Evolutionary conservation across 2,329 filamentous ascomycete genomes (phyloP).

Genomic region (Fusarium torreyae): DNA sequence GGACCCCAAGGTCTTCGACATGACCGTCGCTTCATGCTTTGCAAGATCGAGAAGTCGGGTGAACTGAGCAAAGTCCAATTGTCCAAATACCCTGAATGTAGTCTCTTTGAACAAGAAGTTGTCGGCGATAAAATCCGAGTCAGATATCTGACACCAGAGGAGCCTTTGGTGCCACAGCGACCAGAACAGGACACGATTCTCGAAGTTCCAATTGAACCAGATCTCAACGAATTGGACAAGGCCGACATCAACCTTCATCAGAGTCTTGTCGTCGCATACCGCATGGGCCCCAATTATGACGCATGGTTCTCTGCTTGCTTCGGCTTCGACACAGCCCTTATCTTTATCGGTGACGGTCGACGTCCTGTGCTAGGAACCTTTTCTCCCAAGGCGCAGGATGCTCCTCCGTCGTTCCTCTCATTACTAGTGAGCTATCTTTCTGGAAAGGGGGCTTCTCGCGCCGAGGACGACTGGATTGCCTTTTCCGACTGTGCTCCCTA

Average conservation of each 20-base stretch:
- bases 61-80: conserved; percentile 73
- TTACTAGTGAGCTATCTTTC: conserved; percentile 54
- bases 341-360: conserved; percentile 75
- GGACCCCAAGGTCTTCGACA: conserved; percentile 74
- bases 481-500: conserved; percentile 85
- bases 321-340: conserved; percentile 72
- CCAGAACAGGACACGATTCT: conserved; percentile 60
- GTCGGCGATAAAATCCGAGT: conserved; percentile 58
- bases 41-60: conserved; percentile 63
- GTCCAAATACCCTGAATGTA: conserved; percentile 69
- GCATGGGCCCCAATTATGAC: conserved; percentile 73
- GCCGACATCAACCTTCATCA: conserved; percentile 72
- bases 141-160: conserved; percentile 58
- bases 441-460: conserved; percentile 21
- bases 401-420: conserved; percentile 55
- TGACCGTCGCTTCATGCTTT: conserved; percentile 81
- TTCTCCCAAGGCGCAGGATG: conserved; percentile 55
- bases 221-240: conserved; percentile 60
- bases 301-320: conserved; percentile 78
- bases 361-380: conserved; percentile 74
- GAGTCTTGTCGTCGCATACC: conserved; percentile 71
- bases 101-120: conserved; percentile 75
- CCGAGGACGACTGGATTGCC: conserved; percentile 66
- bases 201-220: conserved; percentile 71
- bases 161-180: conserved; percentile 57